phyloP scores from a whole-genome alignment of 768 basidiomycete species.

The Pseudohyphozyma bogoriensis region DNA sequence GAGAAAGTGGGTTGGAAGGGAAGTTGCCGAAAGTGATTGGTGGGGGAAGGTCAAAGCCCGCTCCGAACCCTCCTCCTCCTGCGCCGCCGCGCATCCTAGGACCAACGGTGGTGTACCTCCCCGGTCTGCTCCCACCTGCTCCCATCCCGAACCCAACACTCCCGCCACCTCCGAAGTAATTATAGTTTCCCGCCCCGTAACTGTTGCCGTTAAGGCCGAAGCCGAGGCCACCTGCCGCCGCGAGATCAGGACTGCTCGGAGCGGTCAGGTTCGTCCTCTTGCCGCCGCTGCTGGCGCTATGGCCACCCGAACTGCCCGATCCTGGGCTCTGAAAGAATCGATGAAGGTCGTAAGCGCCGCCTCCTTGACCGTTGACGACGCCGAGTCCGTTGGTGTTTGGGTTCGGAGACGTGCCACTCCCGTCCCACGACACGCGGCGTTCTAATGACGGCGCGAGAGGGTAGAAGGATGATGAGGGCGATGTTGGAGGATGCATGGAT shows the following conservation, averaged over 20 bases:
- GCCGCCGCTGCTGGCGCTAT: neutral
- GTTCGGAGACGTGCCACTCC: slow-evolving; percentile 14
- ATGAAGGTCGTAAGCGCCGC: slow-evolving; percentile 21
- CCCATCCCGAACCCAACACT: no score
- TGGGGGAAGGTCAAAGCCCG: slow-evolving; percentile 9
- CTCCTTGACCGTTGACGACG: slow-evolving; percentile 1
- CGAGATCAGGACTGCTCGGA: slow-evolving; percentile 18
- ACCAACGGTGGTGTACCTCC: neutral
- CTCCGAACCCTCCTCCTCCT: slow-evolving; percentile 21
- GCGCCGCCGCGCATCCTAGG: neutral
- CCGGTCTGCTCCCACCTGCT: no score
- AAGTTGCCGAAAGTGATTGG: slow-evolving; percentile 25
- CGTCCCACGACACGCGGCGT: slow-evolving; percentile 10
- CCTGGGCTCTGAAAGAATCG: slow-evolving; percentile 27
- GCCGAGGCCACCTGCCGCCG: no score
- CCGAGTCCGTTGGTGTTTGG: no score
- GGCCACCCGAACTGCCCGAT: neutral
- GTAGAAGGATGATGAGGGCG: neutral
- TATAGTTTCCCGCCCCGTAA: no score
- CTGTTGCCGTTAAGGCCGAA: no score
- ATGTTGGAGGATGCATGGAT: neutral
- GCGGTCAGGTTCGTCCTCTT: slow-evolving; percentile 16
- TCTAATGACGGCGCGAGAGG: neutral
- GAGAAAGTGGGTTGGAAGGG: slow-evolving; percentile 6
- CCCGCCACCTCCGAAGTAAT: no score